Base-by-base conservation (phyloP, 768 basidiomycete species). In the Calocybe indica region DNA sequence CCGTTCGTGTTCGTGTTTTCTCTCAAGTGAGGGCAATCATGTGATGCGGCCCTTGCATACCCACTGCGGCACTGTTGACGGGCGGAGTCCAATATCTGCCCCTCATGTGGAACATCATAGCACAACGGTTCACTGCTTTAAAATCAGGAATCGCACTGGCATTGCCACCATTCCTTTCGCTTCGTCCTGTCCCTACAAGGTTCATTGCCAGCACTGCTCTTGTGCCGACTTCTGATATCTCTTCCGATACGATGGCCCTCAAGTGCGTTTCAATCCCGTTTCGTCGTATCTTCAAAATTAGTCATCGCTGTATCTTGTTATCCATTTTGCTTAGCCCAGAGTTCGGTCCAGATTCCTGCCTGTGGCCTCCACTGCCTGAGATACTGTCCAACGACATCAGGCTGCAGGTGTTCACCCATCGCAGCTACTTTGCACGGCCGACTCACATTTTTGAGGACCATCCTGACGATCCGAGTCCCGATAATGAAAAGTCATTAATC, bases 391-490 rank as follows among this genome's bases (percentile, higher is more conserved):
- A 66, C 1, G 63, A 62, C 1, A 74, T 85, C 45, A 64, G 67
- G 37, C 61, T 59, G 34, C 79, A 77, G 57, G 76, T 88, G 1
- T 90, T 86, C 58, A 91, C 88, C 1, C 88, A 91, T 58, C 80
- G 87, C 33, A 84, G 83, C 59, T 77, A 72, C 56, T 77, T 70
- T 56, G 88, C 77, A 0, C 72, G 88, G 2, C 85, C 87, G 0
- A 82, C 78, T 6, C 79, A 85, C 54, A 68, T 87, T 22, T 91
- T 91, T 53, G 88, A 91, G 59, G 88, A 91, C 62, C 72, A 68
- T 34, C 77, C 73, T 0, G 71, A 78, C 52, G 88, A 91, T 62
- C 82, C 75, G 2, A 84, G 83, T 43, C 88, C 86, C 5, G 88
- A 91, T 59, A 90, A 91, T 52, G 88, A 91, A 67, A 84, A 79